phyloP scores from a whole-genome alignment of 345 rosid genomes.

The Arabidopsis arenosa region DNA sequence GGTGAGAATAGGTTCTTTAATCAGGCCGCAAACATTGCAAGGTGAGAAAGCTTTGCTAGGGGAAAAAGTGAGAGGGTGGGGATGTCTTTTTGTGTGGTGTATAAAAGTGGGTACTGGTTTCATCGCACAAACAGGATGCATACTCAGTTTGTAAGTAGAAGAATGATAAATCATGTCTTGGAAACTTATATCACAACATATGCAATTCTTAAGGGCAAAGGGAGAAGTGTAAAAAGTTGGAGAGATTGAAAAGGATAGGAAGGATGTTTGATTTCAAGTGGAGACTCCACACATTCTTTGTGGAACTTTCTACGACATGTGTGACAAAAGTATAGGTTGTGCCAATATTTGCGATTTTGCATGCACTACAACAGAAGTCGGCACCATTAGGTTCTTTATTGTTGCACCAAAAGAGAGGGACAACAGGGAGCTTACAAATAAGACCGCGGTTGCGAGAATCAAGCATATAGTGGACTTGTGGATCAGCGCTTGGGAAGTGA shows the following conservation, averaged over 20 bases:
- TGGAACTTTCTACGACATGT: neutral
- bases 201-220: neutral
- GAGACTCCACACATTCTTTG: constrained; percentile 33
- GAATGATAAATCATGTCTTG: neutral
- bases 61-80: constrained; percentile 9
- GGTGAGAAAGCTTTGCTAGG: neutral
- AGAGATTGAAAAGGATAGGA: constrained; percentile 12
- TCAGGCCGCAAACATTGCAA: constrained; percentile 9
- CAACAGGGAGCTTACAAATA: neutral
- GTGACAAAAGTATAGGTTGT: neutral
- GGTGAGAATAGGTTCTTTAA: neutral
- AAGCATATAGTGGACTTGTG: neutral
- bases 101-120: neutral
- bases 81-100: constrained; percentile 1
- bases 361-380: neutral
- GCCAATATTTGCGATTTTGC: neutral
- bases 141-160: neutral
- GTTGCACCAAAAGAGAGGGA: constrained; percentile 13
- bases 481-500: neutral
- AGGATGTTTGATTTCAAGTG: constrained; percentile 18
- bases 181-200: neutral
- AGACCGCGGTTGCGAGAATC: neutral
- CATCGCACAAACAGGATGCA: constrained; percentile 8
- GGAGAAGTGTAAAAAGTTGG: neutral
- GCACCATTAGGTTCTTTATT: neutral